phyloP scores from a whole-genome alignment of 768 basidiomycete genomes.

The Hebeloma cylindrosporum region DNA sequence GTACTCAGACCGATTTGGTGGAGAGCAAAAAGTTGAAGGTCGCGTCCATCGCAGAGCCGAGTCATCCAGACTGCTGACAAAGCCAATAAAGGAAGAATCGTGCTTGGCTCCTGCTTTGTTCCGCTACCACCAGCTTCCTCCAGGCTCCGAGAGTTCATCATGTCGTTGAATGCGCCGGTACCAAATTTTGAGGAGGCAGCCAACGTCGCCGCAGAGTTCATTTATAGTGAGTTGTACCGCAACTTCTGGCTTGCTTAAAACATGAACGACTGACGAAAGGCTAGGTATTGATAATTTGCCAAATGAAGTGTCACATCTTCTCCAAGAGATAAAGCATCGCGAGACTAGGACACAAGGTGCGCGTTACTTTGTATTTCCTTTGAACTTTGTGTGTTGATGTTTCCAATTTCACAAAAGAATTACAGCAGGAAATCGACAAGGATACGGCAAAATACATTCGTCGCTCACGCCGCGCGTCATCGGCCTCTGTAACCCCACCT shows the following conservation, averaged over 20 bases:
- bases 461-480: slow-evolving; percentile 37
- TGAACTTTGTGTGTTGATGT: slow-evolving; percentile 3
- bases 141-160: neutral
- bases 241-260: neutral
- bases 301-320: slow-evolving; percentile 49
- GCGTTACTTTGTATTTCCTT: slow-evolving; percentile 12
- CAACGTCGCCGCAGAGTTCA: slow-evolving; percentile 54
- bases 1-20: too few species aligned
- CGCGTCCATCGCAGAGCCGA: too few species aligned
- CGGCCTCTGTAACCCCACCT: slow-evolving; percentile 23
- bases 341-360: slow-evolving; percentile 45
- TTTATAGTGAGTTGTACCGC: slow-evolving; percentile 43
- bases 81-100: too few species aligned
- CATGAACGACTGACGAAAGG: slow-evolving; percentile 2
- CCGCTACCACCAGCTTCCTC: neutral
- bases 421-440: slow-evolving; percentile 51
- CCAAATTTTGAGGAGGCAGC: slow-evolving; percentile 55
- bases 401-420: slow-evolving; percentile 29
- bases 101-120: neutral
- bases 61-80: too few species aligned
- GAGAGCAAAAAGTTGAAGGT: too few species aligned
- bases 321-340: slow-evolving; percentile 51
- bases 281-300: slow-evolving; percentile 56
- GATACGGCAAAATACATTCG: slow-evolving; percentile 52
- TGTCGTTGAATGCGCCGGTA: slow-evolving; percentile 25